phyloP scores from a whole-genome alignment of 768 basidiomycete species.

The Kwoniella dejecticola region DNA sequence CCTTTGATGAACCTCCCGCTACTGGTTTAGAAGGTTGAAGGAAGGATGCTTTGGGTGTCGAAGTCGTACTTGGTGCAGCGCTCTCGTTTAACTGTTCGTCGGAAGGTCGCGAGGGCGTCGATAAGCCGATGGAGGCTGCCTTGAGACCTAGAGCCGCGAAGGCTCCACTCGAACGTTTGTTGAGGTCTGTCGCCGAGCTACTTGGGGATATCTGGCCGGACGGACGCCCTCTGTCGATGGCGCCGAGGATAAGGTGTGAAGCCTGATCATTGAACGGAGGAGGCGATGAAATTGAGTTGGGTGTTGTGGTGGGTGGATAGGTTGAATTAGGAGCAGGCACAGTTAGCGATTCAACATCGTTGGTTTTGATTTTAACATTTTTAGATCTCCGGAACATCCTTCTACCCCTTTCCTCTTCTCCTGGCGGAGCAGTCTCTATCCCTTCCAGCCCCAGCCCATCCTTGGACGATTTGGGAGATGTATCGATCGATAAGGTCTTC shows the following conservation, averaged over 20 bases:
- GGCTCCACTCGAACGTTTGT: slow-evolving; percentile 51
- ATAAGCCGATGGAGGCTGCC: slow-evolving; percentile 46
- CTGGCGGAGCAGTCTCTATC: slow-evolving; percentile 4
- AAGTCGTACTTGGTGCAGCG: slow-evolving; percentile 61
- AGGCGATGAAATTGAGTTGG: neutral
- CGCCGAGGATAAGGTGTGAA: slow-evolving; percentile 60
- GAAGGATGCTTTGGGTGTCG: slow-evolving; percentile 46
- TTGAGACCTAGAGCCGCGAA: slow-evolving; percentile 57
- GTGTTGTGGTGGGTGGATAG: slow-evolving; percentile 5
- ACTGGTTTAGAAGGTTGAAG: slow-evolving; percentile 53
- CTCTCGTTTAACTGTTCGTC: slow-evolving; percentile 59
- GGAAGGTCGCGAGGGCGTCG: slow-evolving; percentile 61
- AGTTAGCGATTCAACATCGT: slow-evolving; percentile 13
- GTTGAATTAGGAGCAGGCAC: slow-evolving; percentile 9
- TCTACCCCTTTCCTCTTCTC: slow-evolving; percentile 14
- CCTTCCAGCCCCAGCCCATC: slow-evolving; percentile 14
- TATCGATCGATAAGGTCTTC: slow-evolving; percentile 6
- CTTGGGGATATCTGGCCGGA: slow-evolving; percentile 21
- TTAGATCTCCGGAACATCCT: slow-evolving; percentile 3
- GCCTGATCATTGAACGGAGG: slow-evolving; percentile 59
- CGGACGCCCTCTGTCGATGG: slow-evolving; percentile 60
- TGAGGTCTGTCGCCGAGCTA: slow-evolving; percentile 15
- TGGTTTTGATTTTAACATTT: slow-evolving; percentile 1
- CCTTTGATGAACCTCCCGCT: slow-evolving; percentile 43
- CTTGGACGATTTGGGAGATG: slow-evolving; percentile 1